Evolutionary conservation across 805 yeast species (phyloP), one percentile per base, ranked within the genome.

Genomic region (Suhomyces prunicola): DNA sequence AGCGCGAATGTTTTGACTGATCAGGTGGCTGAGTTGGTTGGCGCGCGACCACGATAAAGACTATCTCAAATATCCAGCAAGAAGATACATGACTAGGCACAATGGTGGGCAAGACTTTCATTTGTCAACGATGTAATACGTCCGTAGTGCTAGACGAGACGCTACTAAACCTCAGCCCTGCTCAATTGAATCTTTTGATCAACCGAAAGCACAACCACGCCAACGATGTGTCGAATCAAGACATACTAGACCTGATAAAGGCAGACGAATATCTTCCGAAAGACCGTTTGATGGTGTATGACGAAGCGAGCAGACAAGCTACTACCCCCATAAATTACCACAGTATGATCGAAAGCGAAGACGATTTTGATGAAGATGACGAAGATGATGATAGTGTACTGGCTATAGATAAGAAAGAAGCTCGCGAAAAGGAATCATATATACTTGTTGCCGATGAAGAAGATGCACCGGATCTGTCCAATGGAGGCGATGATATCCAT

Each of bases 81-180:
- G 9, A 4, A 17, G 13, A 17, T 19, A 39, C n/a, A 17, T 39
- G 42, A 33, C 13, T 39, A 39, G 42, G 24, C 42, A 39, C 7
- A 24, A 53, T 53, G 56, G 42, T 46, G 42, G 48, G 47, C n/a
- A 35, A 46, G 27, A 39, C 48, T 5, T 65, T 71, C 52, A 54
- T 62, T 24, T 87, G 94, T 67, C 88, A 83, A 62, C 70, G 83
- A 59, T 87, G 93, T 66, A 76, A 81, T 53, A 72, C 81, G 19
- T 87, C 88, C 1, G 62, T 87, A 31, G 63, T 66, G 10, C 68
- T 86, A 5, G 88, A 87, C 63, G 77, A 77, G 10, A 79, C 90
- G 0, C 64, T 87, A 12, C 65, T 71, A 19, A 78, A 77, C 31
- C 64, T 86, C 24, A 77, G 81, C 47, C 70, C 75, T 22, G 83